Evolutionary conservation across 768 basidiomycete species (phyloP), one percentile per base, ranked within the genome.

Genomic region (Xanthoconium purpureum): DNA sequence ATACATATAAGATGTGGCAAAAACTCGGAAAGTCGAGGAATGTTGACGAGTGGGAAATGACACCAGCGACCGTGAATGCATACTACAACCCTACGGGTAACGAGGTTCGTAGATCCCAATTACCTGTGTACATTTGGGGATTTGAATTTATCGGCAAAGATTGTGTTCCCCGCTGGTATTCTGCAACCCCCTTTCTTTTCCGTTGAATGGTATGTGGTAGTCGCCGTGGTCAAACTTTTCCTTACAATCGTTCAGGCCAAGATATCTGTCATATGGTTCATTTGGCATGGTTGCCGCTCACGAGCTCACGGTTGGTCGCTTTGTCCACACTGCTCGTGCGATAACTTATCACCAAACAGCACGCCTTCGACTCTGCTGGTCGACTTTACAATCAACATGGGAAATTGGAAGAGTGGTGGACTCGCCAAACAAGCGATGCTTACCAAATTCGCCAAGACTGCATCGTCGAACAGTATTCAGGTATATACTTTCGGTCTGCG

Each of bases 151-250:
- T 6, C 47, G n/a, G 29, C 14, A 44, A 56, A 91, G 87, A 94
- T 95, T 50, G 91, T 94, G 20, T 98, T 99, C 76, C 95, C 97
- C 10, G 96, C 97, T 20, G 97, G 97, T 28, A 94, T 98, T 64
- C 74, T 98, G 17, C 92, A 88, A 60, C 87, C 91, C 2, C 95
- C 95, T 0, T 98, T 94, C 81, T 98, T 94, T 78, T 82, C 81
- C 5, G 76, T 82, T 50, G 77, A 84, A 53, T 96, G 93, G 89
- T 89, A 57, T 38, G 79, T 57, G 36, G 30, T 46, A 1, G 3
- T 18, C 20, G 12, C 5, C 42, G 18, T 39, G 44, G 20, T 28
- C 12, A 35, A 29, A 50, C 42, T 18, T 45, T 29, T 44, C 51
- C 54, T 63, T 15, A 69, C 52, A 44, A n/a, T 40, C 12, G 7